These are phyloP conservation scores for Phragmites australis DNA, from an alignment of 176 grass and related monocot species.

Conservation along the genomic window DNA sequence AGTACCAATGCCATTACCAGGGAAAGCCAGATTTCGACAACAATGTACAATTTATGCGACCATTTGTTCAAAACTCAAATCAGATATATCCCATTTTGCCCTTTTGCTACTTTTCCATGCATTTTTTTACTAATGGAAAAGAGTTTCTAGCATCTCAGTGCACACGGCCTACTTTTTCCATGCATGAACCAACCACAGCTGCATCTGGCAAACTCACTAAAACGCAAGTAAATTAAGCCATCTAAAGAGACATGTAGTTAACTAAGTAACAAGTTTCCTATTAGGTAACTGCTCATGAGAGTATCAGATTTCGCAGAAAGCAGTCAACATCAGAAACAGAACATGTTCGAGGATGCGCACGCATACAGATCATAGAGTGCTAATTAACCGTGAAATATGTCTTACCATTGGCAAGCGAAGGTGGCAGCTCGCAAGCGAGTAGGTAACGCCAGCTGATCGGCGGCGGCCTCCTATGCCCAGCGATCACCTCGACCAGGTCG, in stretches of 20 bases:
- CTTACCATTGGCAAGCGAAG: slow-evolving; percentile 1
- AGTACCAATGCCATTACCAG: neutral
- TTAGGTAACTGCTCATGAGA: neutral
- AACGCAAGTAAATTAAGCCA: neutral
- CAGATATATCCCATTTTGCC: neutral
- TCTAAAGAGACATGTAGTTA: neutral
- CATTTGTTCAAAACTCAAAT: neutral
- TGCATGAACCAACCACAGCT: neutral
- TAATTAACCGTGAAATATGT: neutral
- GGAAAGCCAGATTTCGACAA: neutral
- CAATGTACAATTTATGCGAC: neutral
- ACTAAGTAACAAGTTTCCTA: neutral
- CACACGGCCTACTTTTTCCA: neutral
- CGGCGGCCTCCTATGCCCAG: neutral
- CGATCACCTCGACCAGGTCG: neutral
- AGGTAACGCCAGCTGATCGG: slow-evolving; percentile 11
- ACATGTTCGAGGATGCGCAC: too few relatives aligned
- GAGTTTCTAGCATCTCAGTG: too few relatives aligned
- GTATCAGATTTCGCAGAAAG: neutral
- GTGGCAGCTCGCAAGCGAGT: slow-evolving; percentile 21
- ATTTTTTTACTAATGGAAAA: too few relatives aligned
- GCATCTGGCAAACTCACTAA: neutral
- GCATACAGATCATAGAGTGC: neutral
- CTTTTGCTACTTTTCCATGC: too few relatives aligned
- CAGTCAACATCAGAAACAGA: neutral